Percentiles rank a stretch among this genome's conserved stretches.
These are phyloP conservation scores for Plenodomus lindquistii DNA, from an alignment of 2,329 filamentous ascomycete genomes.

Conservation along the genomic window DNA sequence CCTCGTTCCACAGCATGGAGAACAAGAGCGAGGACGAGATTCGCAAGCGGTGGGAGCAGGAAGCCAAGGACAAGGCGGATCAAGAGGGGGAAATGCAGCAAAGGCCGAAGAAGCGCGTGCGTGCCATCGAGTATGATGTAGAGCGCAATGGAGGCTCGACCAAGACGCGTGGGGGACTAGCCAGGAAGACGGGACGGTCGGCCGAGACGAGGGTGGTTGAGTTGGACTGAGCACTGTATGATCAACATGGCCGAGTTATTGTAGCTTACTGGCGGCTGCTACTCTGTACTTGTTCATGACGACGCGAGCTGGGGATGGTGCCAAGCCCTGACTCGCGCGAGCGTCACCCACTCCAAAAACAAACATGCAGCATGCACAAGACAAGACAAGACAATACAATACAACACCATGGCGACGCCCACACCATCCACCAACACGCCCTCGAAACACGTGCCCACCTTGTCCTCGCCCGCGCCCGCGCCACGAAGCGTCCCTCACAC, in stretches of 20 bases:
- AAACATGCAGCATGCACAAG: too few species aligned
- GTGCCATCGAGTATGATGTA: constrained; percentile 28
- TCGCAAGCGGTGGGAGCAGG: constrained; percentile 50
- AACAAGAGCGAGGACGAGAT: constrained; percentile 55
- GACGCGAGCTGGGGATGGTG: not conserved
- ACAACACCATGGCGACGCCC: constrained; percentile 42
- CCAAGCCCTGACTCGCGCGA: constrained; percentile 3
- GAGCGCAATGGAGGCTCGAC: constrained; percentile 3
- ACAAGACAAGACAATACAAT: too few species aligned
- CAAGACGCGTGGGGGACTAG: not conserved
- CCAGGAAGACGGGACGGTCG: constrained; percentile 10
- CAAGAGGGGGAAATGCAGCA: constrained; percentile 12
- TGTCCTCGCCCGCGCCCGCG: constrained; percentile 44
- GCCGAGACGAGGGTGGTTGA: constrained; percentile 23
- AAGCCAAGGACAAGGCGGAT: constrained; percentile 37
- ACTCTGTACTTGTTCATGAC: too few species aligned
- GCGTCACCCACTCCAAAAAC: not conserved
- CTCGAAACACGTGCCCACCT: constrained; percentile 42
- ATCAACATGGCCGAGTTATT: too few species aligned
- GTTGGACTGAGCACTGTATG: constrained; percentile 22
- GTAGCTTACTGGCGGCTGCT: too few species aligned
- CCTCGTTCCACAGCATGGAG: constrained; percentile 58
- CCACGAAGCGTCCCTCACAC: constrained; percentile 49
- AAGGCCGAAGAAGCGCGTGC: constrained; percentile 32
- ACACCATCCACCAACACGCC: constrained; percentile 44